Percentiles rank a stretch among this genome's conserved stretches.
These are phyloP conservation scores for Hypholoma sublateritium DNA, from an alignment of 768 basidiomycete genomes.

Conservation along the genomic window DNA sequence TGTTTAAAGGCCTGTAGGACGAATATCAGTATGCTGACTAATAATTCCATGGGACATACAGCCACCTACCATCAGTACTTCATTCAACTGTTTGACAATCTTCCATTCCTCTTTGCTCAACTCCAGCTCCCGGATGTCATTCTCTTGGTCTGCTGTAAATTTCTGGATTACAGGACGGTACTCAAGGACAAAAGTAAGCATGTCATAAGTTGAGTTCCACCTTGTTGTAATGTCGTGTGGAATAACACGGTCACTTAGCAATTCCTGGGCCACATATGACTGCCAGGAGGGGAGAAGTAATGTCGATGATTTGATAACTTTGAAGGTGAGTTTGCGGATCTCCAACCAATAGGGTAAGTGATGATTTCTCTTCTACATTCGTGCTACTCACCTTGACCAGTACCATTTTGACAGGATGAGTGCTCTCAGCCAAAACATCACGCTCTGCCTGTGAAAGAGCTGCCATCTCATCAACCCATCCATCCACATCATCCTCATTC, in stretches of 20 bases:
- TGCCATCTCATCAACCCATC: constrained; percentile 25
- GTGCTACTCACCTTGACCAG: constrained; percentile 31
- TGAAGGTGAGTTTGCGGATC: constrained; percentile 12
- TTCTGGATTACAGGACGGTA: constrained; percentile 24
- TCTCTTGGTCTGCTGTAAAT: constrained; percentile 19
- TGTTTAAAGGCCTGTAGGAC: constrained; percentile 9
- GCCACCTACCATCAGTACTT: constrained; percentile 25
- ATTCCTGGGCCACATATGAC: background rate
- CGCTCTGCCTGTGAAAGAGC: constrained; percentile 13
- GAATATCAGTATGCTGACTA: background rate
- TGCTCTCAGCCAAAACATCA: constrained; percentile 4
- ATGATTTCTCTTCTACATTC: background rate
- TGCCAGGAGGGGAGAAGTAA: constrained; percentile 22
- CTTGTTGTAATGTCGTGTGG: constrained; percentile 33
- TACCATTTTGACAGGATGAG: constrained; percentile 21
- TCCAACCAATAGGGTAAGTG: background rate
- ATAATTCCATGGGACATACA: background rate
- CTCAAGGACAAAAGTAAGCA: constrained; percentile 30
- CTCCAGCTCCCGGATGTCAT: constrained; percentile 22
- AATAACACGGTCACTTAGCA: constrained; percentile 7
- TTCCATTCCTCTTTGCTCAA: constrained; percentile 29
- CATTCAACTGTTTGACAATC: constrained; percentile 26
- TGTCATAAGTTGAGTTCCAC: constrained; percentile 41
- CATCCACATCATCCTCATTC: constrained; percentile 16
- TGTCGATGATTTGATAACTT: constrained; percentile 19